phyloP scores from a whole-genome alignment of 2,329 filamentous ascomycete genomes.

The Diaporthe citri region DNA sequence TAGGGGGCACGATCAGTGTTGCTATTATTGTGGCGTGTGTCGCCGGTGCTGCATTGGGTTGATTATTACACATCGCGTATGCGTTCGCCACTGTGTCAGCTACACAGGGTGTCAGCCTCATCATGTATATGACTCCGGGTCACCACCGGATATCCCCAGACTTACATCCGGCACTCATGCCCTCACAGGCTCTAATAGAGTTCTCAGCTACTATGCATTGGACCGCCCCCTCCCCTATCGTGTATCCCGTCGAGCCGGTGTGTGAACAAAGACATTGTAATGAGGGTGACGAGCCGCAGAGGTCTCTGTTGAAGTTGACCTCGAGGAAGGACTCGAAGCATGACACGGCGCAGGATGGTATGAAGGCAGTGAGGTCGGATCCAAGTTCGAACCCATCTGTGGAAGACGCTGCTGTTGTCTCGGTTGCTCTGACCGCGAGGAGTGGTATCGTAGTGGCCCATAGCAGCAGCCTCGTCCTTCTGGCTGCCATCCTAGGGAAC shows the following conservation, averaged over 20 bases:
- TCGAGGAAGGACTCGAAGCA: constrained; percentile 75
- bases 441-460: constrained; percentile 35
- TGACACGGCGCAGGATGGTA: constrained; percentile 70
- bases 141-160: constrained; percentile 9
- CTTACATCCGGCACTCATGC: constrained; percentile 56
- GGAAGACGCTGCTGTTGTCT: constrained; percentile 45
- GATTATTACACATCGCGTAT: constrained; percentile 69
- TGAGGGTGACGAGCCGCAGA: constrained; percentile 64
- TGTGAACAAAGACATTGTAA: constrained; percentile 74
- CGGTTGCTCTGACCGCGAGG: constrained; percentile 49
- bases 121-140: not conserved
- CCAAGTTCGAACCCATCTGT: constrained; percentile 49
- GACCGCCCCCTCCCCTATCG: constrained; percentile 78
- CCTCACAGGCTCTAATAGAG: constrained; percentile 63
- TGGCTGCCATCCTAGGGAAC: constrained; percentile 56
- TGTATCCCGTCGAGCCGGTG: constrained; percentile 71
- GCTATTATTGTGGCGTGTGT: constrained; percentile 71
- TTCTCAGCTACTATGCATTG: constrained; percentile 73
- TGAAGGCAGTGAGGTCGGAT: constrained; percentile 54
- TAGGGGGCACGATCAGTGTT: constrained; percentile 60
- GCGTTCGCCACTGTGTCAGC: constrained; percentile 60
- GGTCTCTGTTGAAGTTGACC: constrained; percentile 65
- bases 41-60: constrained; percentile 63
- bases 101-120: constrained; percentile 44
- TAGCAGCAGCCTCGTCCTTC: constrained; percentile 35